Evolutionary conservation across 2,329 filamentous ascomycete genomes (phyloP).

Genomic region (Arthroderma uncinatum): DNA sequence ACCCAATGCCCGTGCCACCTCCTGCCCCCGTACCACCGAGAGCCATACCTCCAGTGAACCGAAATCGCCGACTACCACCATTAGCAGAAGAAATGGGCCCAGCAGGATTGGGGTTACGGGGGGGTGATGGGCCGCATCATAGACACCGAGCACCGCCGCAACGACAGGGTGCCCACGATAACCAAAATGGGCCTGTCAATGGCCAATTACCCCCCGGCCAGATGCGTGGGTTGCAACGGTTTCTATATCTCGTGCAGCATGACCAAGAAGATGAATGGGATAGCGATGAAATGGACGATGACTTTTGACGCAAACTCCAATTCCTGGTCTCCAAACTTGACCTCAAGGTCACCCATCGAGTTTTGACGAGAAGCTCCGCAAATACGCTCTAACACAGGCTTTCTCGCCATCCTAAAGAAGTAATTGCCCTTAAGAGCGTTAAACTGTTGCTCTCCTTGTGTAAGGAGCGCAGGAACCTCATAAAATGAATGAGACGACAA

Average conservation of each 20-base stretch:
- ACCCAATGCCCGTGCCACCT: conserved; percentile 31
- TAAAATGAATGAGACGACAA: not conserved
- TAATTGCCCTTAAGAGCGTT: not conserved
- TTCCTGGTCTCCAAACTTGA: not conserved
- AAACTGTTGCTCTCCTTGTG: not conserved
- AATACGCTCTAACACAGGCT: not conserved
- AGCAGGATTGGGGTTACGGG: conserved; percentile 8
- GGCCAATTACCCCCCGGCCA: not conserved
- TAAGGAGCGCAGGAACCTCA: not conserved
- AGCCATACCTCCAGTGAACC: conserved; percentile 7
- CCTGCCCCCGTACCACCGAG: conserved; percentile 22
- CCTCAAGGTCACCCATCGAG: not conserved
- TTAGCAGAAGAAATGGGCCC: conserved; percentile 12
- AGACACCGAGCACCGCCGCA: not conserved
- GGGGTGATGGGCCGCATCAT: not conserved
- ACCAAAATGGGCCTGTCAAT: conserved; percentile 6
- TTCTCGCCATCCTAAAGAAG: not conserved
- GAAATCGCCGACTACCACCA: conserved; percentile 9
- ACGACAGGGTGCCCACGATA: conserved; percentile 10
- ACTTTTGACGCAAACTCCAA: conserved; percentile 8
- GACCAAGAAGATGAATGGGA: conserved; percentile 51
- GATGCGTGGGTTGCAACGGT: conserved; percentile 37
- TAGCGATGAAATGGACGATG: conserved; percentile 45
- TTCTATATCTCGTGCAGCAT: conserved; percentile 41
- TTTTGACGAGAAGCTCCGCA: not conserved